Evolutionary conservation across 1,284 basidiomycete species (phyloP), one percentile per base, ranked within the genome.

Genomic region (Rhizoctonia solani): DNA sequence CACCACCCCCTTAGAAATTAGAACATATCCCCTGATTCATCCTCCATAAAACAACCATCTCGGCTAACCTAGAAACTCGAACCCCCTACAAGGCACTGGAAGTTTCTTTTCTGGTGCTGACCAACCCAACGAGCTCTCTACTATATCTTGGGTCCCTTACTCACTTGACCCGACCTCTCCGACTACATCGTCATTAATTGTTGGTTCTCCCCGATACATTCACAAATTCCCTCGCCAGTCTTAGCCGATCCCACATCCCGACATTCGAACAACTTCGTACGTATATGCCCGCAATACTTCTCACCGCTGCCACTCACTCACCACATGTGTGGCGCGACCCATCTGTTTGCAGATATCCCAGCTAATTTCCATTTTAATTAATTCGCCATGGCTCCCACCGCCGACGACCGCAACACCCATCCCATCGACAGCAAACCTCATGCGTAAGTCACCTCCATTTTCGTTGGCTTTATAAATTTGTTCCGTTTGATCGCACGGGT

Each of bases 231-330:
- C 46, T 56, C 54, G 54, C 58, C 29, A 47, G 39, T 14, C 44
- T n/a, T 61, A 61, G 58, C 58, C 58, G 58, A 61, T 47, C 56
- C 54, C 41, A 32, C 34, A 59, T 49, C 58, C 21, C 58, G 58
- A 50, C 58, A n/a, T n/a, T n/a, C n/a, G n/a, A n/a, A n/a, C n/a
- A n/a, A 21, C 37, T 34, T 14, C 19, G 58, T 61, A 61, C 58
- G 58, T 61, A 49, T 29, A 25, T n/a, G n/a, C n/a, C n/a, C n/a
- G 37, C 37, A 39, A 8, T 8, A 39, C 37, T 39, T 39, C 37
- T 30, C 32, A 49, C 46, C 25, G 30, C 46, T 34, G 58, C n/a
- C n/a, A 50, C 50, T 29, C 44, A 42, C 56, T 34, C 58, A 61
- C 58, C 50, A 29, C 58, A 61, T 61, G 58, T 46, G 46, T 61